Percentiles rank a stretch among this genome's conserved stretches.
Conservation (phyloP, 2,329 filamentous ascomycete genomes). For the Cryphonectria japonica region DNA sequence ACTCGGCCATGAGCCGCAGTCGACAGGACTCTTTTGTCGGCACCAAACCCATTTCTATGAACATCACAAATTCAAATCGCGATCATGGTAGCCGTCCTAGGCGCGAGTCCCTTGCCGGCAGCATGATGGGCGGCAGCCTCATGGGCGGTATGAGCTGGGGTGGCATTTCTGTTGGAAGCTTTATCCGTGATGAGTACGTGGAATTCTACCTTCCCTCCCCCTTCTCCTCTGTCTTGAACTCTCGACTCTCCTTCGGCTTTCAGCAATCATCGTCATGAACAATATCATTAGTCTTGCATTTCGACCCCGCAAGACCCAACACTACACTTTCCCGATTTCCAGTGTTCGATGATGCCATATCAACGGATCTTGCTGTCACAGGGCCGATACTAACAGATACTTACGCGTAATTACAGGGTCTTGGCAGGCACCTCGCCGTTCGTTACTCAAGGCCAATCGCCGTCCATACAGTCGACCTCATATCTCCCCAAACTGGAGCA, state of each 20-base stretch:
- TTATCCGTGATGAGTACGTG: slow-evolving; percentile 96
- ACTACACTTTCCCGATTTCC: slow-evolving; percentile 17
- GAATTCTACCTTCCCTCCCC: slow-evolving; percentile 16
- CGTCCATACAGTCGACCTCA: slow-evolving; percentile 94
- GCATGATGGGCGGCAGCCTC: slow-evolving; percentile 68
- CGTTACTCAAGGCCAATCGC: slow-evolving; percentile 72
- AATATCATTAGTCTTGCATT: not conserved
- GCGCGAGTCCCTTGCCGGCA: slow-evolving; percentile 66
- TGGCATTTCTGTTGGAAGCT: slow-evolving; percentile 92
- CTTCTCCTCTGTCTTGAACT: slow-evolving; percentile 22
- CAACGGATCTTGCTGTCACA: slow-evolving; percentile 6
- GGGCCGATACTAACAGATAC: slow-evolving; percentile 35
- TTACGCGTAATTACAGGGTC: slow-evolving; percentile 62
- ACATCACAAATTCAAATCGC: slow-evolving; percentile 67
- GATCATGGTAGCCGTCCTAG: slow-evolving; percentile 60
- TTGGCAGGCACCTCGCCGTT: slow-evolving; percentile 98
- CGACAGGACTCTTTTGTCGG: slow-evolving; percentile 70
- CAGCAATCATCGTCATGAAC: slow-evolving; percentile 6
- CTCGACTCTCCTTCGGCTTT: slow-evolving; percentile 25
- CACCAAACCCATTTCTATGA: slow-evolving; percentile 68
- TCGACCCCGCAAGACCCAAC: slow-evolving; percentile 12
- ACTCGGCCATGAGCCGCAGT: slow-evolving; percentile 60
- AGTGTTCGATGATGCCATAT: slow-evolving; percentile 3
- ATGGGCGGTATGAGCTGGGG: slow-evolving; percentile 95
- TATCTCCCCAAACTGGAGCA: slow-evolving; percentile 96